Evolutionary conservation across 495 filamentous ascomycete genomes (phyloP), one percentile per base, ranked within the genome.

Genomic region (Clavariopsis aquatica): DNA sequence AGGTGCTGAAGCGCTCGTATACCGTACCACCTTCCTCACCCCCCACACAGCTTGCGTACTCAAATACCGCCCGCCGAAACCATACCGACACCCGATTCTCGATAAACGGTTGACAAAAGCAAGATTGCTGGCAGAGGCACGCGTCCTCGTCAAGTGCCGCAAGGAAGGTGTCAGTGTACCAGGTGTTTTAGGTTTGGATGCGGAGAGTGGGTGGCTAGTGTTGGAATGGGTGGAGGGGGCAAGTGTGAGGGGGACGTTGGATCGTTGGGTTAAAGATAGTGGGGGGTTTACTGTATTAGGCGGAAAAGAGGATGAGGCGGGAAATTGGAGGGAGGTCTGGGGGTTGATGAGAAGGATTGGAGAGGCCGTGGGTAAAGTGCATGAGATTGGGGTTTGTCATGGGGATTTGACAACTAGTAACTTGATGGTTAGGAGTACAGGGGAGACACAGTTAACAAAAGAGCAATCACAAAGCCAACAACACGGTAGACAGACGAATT

Each of bases 331-430:
- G 24, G 78, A 66, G 65, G 77, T 83, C 62, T 71, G 76, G 34
- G 81, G 73, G 23, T 71, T 95, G 72, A 86, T 98, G 84, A 78
- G 78, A 56, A 80, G 82, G 73, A 86, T 97, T 61, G 94, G 93
- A 0, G 60, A 71, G 15, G 85, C 85, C 6, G 84, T 98, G 19
- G 94, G 91, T n/a, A 80, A 72, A 45, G 78, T 98, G 77, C 94
- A 98, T 79, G 81, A 79, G 53, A 81, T 83, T 20, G 93, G 94
- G 17, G 85, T 97, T 46, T 84, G 95, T 52, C 94, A 98, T 80
- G 94, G 94, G 47, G 94, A 98, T 78, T 77, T 98, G 78, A 98
- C 95, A 62, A 98, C 93, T 60, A 97, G 93, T 77, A 98, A 98
- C 78, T 79, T 99, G 76, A 97, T 99, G 86, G 74, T 99, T 51